Conservation (phyloP, 2,329 filamentous ascomycete species). For the Alternaria arborescens region DNA sequence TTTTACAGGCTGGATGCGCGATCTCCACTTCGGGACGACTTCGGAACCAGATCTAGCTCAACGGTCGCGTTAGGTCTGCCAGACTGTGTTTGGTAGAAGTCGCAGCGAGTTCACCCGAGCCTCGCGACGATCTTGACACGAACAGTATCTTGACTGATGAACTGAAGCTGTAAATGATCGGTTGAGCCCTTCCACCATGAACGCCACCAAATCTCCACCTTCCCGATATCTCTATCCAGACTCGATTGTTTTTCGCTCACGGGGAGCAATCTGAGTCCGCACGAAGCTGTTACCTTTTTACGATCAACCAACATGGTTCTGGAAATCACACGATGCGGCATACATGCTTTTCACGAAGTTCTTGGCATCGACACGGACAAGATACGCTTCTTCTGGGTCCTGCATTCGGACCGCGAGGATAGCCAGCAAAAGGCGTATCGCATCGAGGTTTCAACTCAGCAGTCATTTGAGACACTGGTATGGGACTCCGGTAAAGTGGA, state of each 20-base stretch:
- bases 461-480: background rate
- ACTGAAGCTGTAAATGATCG: background rate
- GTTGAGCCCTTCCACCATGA: background rate
- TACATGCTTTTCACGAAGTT: conserved; percentile 52
- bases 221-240: background rate
- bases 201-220: conserved; percentile 1
- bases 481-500: conserved; percentile 18
- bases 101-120: background rate
- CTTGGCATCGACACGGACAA: conserved; percentile 53
- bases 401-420: conserved; percentile 42
- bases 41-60: background rate
- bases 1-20: background rate
- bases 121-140: background rate
- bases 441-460: background rate
- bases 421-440: conserved; percentile 37
- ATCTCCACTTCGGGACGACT: background rate
- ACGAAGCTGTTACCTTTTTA: background rate
- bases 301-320: conserved; percentile 23
- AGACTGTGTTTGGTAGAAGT: background rate
- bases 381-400: conserved; percentile 49
- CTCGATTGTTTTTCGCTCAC: background rate
- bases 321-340: conserved; percentile 47
- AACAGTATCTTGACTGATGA: background rate
- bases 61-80: background rate
- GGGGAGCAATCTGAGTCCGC: background rate